These are phyloP conservation scores for Debaryomycetaceae sp. DNA, from an alignment of 1,139 yeast species.

Conservation along the genomic window DNA sequence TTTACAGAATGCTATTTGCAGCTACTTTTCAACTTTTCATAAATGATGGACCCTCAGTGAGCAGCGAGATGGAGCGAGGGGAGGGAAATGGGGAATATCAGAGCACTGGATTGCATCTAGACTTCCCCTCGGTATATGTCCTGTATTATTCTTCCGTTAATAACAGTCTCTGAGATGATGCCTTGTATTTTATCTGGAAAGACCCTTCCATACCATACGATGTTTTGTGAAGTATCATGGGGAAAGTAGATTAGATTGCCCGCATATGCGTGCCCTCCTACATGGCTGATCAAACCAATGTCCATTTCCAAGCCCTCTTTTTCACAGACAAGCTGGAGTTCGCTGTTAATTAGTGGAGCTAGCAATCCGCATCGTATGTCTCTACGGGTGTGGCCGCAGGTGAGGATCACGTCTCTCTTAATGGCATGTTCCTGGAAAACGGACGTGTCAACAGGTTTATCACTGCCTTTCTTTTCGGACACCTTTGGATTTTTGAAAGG, in stretches of 20 bases:
- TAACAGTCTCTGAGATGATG: slow-evolving; percentile 51
- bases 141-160: slow-evolving; percentile 44
- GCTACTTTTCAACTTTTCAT: not conserved
- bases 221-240: slow-evolving; percentile 30
- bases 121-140: slow-evolving; percentile 50
- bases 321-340: slow-evolving; percentile 44
- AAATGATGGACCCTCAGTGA: too few relatives aligned
- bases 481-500: slow-evolving; percentile 21
- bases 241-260: slow-evolving; percentile 65
- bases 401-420: slow-evolving; percentile 34
- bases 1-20: not conserved
- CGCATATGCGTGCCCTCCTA: slow-evolving; percentile 79
- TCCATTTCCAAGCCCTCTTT: slow-evolving; percentile 26
- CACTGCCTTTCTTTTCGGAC: not conserved
- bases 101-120: not conserved
- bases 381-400: slow-evolving; percentile 65
- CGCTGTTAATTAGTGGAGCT: slow-evolving; percentile 54
- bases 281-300: slow-evolving; percentile 62
- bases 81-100: too few relatives aligned
- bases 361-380: slow-evolving; percentile 65
- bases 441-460: not conserved
- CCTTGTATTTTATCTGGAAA: slow-evolving; percentile 65
- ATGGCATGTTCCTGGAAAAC: slow-evolving; percentile 18
- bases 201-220: slow-evolving; percentile 71
- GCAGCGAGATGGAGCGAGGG: too few relatives aligned